A percentile compares a stretch with the other conserved stretches of the same genome.
phyloP scores from a whole-genome alignment of 768 basidiomycete species.

The Pleurotus platypus region DNA sequence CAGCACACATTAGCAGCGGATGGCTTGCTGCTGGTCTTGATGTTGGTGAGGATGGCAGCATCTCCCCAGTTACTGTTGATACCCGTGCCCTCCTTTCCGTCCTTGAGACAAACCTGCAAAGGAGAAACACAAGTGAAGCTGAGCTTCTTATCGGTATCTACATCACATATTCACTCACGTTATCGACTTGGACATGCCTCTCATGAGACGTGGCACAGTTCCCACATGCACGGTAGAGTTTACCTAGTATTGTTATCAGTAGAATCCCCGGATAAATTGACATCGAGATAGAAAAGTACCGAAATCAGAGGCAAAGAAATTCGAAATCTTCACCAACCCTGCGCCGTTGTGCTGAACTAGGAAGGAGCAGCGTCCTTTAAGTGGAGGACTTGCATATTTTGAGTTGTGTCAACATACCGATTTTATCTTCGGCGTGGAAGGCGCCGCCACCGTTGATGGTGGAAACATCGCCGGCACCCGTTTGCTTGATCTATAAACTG shows the following conservation, averaged over 20 bases:
- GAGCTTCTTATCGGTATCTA: background rate
- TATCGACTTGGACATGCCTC: constrained; percentile 22
- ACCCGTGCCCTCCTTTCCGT: constrained; percentile 20
- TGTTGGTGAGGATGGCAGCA: constrained; percentile 20
- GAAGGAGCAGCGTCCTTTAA: background rate
- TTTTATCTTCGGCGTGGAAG: constrained; percentile 22
- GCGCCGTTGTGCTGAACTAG: constrained; percentile 26
- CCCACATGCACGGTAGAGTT: constrained; percentile 25
- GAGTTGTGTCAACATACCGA: constrained; percentile 12
- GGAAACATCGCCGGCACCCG: constrained; percentile 22
- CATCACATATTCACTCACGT: constrained; percentile 11
- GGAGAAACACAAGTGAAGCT: too few relatives aligned
- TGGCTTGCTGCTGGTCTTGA: constrained; percentile 24
- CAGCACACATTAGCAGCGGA: constrained; percentile 22
- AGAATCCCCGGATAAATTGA: background rate
- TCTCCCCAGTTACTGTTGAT: constrained; percentile 26
- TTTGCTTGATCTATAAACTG: constrained; percentile 21
- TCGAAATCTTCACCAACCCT: constrained; percentile 19
- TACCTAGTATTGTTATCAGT: constrained; percentile 11
- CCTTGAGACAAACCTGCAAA: constrained; percentile 17
- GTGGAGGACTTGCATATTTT: background rate
- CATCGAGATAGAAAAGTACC: constrained; percentile 9
- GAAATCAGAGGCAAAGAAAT: constrained; percentile 24
- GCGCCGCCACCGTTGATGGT: constrained; percentile 24
- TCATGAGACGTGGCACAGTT: constrained; percentile 20